Evolutionary conservation across 768 basidiomycete genomes (phyloP), one percentile per base, ranked within the genome.

Genomic region (Lactarius akahatsu): DNA sequence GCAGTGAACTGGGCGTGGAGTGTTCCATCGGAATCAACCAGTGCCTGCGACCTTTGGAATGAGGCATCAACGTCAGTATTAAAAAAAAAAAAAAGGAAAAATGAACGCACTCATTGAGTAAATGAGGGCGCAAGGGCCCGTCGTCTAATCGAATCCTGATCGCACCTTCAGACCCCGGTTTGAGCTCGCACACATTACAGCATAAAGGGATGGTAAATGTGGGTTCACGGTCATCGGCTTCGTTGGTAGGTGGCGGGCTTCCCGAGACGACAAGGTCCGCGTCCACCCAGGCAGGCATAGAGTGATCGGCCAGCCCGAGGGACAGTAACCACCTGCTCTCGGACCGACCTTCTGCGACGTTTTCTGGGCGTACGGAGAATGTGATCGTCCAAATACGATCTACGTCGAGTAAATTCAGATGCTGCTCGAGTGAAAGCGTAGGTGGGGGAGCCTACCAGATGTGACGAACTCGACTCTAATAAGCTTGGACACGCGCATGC

Each of bases 401-500:
- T 87, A 9, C 30, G 23, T 66, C 28, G 41, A 41, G 40, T 13
- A 43, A 59, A 7, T 28, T 58, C 28, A 57, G 34, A 30, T 13
- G 26, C 10, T 28, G 23, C 23, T 9, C 10, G 11, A 11, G 18
- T 0, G 26, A 20, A 11, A 40, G 41, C 2, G 34, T 28, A 38
- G 54, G 40, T 23, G 8, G 23, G n/a, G 36, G 47, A 15, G 47
- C 77, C 18, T 64, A 82, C 83, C 82, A 77, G 78, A 75, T 1
- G 89, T 88, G 66, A 90, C 87, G 66, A 91, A 90, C 66, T 91
- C 89, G 18, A 88, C 69, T 8, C 68, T 71, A 34, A 91, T 80
- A 23, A 76, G 64, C 63, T 82, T 82, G n/a, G 84, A 80, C 18
- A 89, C 81, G 26, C 83, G 78, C 88, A 91, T 87, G 18, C 90